Base-by-base conservation (phyloP, 768 basidiomycete genomes). In the Leccinum variicolor region DNA sequence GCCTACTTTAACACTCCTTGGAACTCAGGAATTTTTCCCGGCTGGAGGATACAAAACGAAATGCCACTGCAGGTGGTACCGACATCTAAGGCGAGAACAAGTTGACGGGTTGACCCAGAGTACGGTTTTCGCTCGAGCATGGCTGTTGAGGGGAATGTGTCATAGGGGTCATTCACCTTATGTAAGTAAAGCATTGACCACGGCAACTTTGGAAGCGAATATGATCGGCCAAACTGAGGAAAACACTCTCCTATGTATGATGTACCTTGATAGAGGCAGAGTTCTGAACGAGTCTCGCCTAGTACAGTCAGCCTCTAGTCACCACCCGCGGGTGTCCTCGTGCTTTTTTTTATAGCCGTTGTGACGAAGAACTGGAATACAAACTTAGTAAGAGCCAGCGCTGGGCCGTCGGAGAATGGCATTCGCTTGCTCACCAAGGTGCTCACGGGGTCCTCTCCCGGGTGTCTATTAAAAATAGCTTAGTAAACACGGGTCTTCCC, bases 51-150 rank as follows among this genome's bases (percentile, higher is more conserved):
- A 31, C 49, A 50, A 31, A 29, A 50, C 3, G 49, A 50, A 13
- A 50, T 50, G 14, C 49, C 49, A 50, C 49, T 50, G 29, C 17
- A 31, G 19, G 49, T 50, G 13, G 49, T 50, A 1, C 49, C 47
- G 17, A 48, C 54, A 45, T 77, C 76, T 21, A 77, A 69, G 1
- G 73, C 72, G 11, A 77, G 58, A 17, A 77, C 68, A 5, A 77
- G 66, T 53, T 72, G 69, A 50, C 59, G 65, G 3, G 59, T 50
- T 5, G 54, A 56, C 2, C 79, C 80, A 25, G 58, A 33, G 57
- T 75, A 81, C 4, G 68, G 65, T 15, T 71, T 52, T 53, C 74
- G 67, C 14, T 66, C 50, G 11, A 66, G 54, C 74, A 74, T 74
- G 19, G 23, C n/a, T 39, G 51, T 39, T 5, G 23, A 55, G n/a